A percentile compares a stretch with the other conserved stretches of the same genome.
These are phyloP conservation scores for Hypomontagnella submonticulosa DNA, from an alignment of 495 filamentous ascomycete species.

Conservation along the genomic window DNA sequence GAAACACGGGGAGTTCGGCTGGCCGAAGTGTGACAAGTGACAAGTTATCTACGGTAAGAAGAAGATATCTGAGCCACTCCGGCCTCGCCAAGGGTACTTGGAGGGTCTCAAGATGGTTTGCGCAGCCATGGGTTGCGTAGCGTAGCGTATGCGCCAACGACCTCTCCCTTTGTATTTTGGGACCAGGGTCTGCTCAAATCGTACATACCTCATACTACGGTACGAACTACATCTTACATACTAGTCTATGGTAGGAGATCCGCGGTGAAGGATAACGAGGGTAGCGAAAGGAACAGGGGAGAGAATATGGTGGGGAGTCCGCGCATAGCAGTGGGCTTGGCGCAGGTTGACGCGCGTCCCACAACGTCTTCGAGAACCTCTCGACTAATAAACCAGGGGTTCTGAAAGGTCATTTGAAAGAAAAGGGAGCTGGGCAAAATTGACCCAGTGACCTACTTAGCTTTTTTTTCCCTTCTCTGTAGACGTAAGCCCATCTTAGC, in stretches of 20 bases:
- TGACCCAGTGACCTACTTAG: background rate
- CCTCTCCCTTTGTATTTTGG: slow-evolving; percentile 20
- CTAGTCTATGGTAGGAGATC: slow-evolving; percentile 14
- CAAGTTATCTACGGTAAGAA: slow-evolving; percentile 10
- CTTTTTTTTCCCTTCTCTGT: slow-evolving; percentile 6
- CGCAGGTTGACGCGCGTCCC: slow-evolving; percentile 42
- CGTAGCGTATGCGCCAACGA: too few species aligned
- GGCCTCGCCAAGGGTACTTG: slow-evolving; percentile 28
- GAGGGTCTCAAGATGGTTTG: slow-evolving; percentile 23
- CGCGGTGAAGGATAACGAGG: slow-evolving; percentile 14
- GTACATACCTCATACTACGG: too few species aligned
- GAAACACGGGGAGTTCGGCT: slow-evolving; percentile 24
- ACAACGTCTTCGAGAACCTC: slow-evolving; percentile 16
- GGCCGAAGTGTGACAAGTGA: slow-evolving; percentile 22
- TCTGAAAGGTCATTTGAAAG: slow-evolving; percentile 15
- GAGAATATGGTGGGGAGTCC: slow-evolving; percentile 35
- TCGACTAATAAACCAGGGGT: slow-evolving; percentile 18
- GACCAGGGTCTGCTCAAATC: slow-evolving; percentile 17
- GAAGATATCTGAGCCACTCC: slow-evolving; percentile 44
- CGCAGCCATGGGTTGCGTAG: slow-evolving; percentile 30
- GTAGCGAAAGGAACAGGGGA: slow-evolving; percentile 13
- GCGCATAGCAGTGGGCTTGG: slow-evolving; percentile 34
- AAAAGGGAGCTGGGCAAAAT: slow-evolving; percentile 17
- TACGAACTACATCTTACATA: too few species aligned
- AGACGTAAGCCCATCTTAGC: slow-evolving; percentile 27